Base-by-base conservation (phyloP, 73 alveolate species). In the Symbiodinium natans region DNA sequence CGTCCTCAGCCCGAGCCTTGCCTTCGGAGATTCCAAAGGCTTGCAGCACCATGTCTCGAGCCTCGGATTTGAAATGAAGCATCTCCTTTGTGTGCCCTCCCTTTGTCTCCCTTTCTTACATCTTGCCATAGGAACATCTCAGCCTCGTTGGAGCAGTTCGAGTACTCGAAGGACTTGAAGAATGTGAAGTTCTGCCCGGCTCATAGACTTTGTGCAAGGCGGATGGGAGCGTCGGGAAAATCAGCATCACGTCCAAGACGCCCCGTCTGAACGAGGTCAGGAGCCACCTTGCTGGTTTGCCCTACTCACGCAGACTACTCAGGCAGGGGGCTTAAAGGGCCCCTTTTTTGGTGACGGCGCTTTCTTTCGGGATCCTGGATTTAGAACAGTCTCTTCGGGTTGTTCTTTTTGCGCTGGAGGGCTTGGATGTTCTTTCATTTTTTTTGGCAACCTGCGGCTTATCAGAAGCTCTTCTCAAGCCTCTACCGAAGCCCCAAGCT, bases 281-380 rank as follows among this genome's bases (percentile, higher is more conserved):
- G 52, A 56, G 17, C 41, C 73, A 33, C 94, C 94, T 21, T 87
- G 94, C 84, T 87, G 94, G 94, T 87, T 87, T 54, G 56, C 94
- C 0, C 71, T 87, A 85, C 84, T 87, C 31, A 63, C 80, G 40
- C 80, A 63, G 80, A 23, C 33, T 13, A 63, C 11, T 11, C 80
- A 63, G 80, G 80, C 15, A 23, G 2, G 80, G 5, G 3, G 40
- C 36, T 63, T 63, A 23, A 21, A 6, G 31, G 25, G 2, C 71
- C 25, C 29, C 21, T 13, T 43, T 11, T n/a, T n/a, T n/a, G n/a
- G n/a, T n/a, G n/a, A n/a, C n/a, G n/a, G n/a, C n/a, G n/a, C n/a
- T n/a, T n/a, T n/a, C n/a, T n/a, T n/a, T n/a, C n/a, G n/a, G n/a
- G n/a, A n/a, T n/a, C n/a, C n/a, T n/a, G n/a, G n/a, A n/a, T n/a